Base-by-base conservation (phyloP, 2,329 filamentous ascomycete species). In the Rosellinia necatrix region DNA sequence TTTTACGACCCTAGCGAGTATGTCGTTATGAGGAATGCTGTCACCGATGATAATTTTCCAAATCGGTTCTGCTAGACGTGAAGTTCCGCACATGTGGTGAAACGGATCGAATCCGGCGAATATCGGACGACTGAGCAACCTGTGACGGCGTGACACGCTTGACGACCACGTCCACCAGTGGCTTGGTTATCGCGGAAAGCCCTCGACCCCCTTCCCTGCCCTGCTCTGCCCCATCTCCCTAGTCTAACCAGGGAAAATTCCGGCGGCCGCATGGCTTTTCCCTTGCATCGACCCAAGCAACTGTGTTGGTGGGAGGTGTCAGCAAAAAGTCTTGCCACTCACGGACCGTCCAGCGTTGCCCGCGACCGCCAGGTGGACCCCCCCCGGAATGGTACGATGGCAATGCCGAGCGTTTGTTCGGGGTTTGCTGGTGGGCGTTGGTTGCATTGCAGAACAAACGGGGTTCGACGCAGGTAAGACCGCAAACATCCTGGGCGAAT, bases 371-470 rank as follows among this genome's bases (percentile, higher is more conserved):
- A 29, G 19, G 50, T 59, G 59, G 52, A 27, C 40, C 59, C 32
- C 34, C 50, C 29, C 30, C 21, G 25, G 32, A 35, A 56, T 52
- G 37, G 53, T 43, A 58, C 49, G 51, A 58, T 55, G 53, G 30
- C 43, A 60, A 53, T 55, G 61, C 61, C 53, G 61, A 61, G 47
- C 37, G 41, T 21, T 32, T 27, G 30, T 30, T 63, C 61, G 61
- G 61, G 61, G 54, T 64, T 64, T 64, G 61, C 38, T 60, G 35
- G 48, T 50, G 44, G 49, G 44, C 47, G 61, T 62, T 57, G 55
- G 61, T 62, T 57, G 55, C 61, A 61, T 56, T 60, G 61, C 59
- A 63, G 60, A 34, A 55, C 29, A 54, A 55, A 53, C n/a, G n/a
- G 47, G 56, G 53, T 32, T 46, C 29, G 35, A 52, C 49, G 49